Evolutionary conservation across 1,284 basidiomycete genomes (phyloP).

Genomic region (Apiotrichum gamsii): DNA sequence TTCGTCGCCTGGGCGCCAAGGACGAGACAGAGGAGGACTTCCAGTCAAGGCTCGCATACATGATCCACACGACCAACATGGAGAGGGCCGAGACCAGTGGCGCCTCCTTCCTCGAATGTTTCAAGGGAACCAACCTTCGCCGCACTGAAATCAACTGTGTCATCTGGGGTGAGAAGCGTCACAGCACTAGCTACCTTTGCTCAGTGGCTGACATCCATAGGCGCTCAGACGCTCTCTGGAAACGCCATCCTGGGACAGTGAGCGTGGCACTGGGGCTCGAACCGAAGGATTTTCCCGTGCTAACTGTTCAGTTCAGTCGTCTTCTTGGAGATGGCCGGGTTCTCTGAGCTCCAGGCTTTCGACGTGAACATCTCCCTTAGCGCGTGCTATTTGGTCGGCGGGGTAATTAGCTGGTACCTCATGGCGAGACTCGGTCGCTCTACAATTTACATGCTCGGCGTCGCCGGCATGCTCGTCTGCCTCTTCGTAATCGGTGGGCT

Average conservation of each 20-base stretch:
- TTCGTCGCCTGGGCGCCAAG: conserved; percentile 12
- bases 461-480: conserved; percentile 41
- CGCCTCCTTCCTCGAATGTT: conserved; percentile 12
- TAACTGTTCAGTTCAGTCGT: too few relatives aligned
- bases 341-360: conserved; percentile 41
- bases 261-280: too few relatives aligned
- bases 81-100: conserved; percentile 26
- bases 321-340: conserved; percentile 47
- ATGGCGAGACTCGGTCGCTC: conserved; percentile 44
- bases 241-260: conserved; percentile 26
- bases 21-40: conserved; percentile 18
- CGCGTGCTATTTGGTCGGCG: conserved; percentile 42
- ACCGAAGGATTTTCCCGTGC: too few relatives aligned
- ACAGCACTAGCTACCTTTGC: too few relatives aligned
- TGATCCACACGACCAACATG: conserved; percentile 33
- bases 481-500: conserved; percentile 48
- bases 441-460: conserved; percentile 49
- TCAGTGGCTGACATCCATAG: too few relatives aligned
- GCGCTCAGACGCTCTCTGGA: not conserved
- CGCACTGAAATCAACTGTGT: not conserved
- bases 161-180: too few relatives aligned
- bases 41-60: conserved; percentile 26
- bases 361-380: conserved; percentile 45
- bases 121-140: not conserved
- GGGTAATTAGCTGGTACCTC: conserved; percentile 46